Evolutionary conservation across 1,139 yeast genomes (phyloP).

Genomic region (Meyerozyma carpophila): DNA sequence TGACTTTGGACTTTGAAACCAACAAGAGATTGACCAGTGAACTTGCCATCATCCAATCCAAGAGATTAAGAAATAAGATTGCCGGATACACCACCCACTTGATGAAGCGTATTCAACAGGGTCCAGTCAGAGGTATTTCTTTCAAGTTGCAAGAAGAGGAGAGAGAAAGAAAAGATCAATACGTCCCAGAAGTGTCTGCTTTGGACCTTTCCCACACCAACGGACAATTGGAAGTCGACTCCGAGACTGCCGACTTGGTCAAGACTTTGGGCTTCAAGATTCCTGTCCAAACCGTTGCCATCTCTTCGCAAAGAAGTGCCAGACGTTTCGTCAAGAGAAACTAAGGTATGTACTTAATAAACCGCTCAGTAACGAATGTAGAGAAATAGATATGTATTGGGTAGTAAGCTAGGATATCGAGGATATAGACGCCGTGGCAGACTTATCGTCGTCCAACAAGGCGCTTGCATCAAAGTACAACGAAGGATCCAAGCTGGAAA

Average conservation of each 20-base stretch:
- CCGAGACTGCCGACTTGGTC: constrained; percentile 96
- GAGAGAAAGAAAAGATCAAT: constrained; percentile 99
- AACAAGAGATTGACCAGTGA: constrained; percentile 99
- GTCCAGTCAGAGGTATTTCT: constrained; percentile 99
- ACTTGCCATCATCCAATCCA: constrained; percentile 98
- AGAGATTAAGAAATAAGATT: constrained; percentile 99
- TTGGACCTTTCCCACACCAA: constrained; percentile 96
- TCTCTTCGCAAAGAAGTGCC: constrained; percentile 88
- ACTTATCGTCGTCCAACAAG: constrained; percentile 25
- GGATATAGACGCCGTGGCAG: not conserved
- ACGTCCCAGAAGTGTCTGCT: constrained; percentile 99
- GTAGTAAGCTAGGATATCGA: not conserved
- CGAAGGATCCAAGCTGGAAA: constrained; percentile 78
- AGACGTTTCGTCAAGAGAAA: constrained; percentile 96
- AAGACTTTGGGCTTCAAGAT: constrained; percentile 95
- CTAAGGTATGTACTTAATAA: constrained; percentile 35
- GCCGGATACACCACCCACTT: constrained; percentile 99
- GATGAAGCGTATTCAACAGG: constrained; percentile 99
- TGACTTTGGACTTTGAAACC: constrained; percentile 99
- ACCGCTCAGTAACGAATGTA: not conserved
- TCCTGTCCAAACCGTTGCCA: constrained; percentile 86
- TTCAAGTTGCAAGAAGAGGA: constrained; percentile 99
- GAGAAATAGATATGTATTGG: not conserved
- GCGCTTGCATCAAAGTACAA: constrained; percentile 75
- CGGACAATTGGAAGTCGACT: constrained; percentile 96